Evolutionary conservation across 768 basidiomycete genomes (phyloP).

Genomic region (Xerocomus brunneocitrinus): DNA sequence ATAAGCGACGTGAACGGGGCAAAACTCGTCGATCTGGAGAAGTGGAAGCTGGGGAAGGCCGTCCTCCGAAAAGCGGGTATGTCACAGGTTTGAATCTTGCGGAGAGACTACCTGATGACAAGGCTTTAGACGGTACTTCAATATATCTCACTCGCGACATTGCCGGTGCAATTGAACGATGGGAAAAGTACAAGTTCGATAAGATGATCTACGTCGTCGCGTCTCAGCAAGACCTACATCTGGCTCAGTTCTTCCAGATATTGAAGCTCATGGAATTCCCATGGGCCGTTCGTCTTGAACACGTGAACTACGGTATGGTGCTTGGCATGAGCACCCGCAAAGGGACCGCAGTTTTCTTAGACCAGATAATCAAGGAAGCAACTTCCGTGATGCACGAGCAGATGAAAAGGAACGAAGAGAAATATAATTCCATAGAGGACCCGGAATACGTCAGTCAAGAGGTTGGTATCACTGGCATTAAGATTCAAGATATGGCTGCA

Average conservation of each 20-base stretch:
- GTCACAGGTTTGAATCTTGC: constrained; percentile 5
- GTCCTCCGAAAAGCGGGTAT: constrained; percentile 82
- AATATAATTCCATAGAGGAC: constrained; percentile 84
- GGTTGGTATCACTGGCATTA: constrained; percentile 92
- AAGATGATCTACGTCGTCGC: constrained; percentile 94
- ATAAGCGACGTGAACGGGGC: constrained; percentile 77
- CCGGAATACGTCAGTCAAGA: constrained; percentile 75
- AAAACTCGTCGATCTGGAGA: constrained; percentile 80
- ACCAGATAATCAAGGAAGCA: constrained; percentile 89
- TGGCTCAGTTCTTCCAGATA: constrained; percentile 91
- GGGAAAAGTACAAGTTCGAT: constrained; percentile 86
- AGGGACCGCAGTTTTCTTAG: constrained; percentile 92
- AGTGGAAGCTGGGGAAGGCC: constrained; percentile 89
- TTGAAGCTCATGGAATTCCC: constrained; percentile 85
- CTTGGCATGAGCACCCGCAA: constrained; percentile 93
- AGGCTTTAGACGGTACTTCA: constrained; percentile 73
- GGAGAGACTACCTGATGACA: background rate
- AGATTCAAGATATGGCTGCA: constrained; percentile 96
- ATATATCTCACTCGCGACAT: constrained; percentile 96
- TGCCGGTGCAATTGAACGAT: constrained; percentile 88
- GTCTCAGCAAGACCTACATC: constrained; percentile 81
- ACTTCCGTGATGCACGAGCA: constrained; percentile 90
- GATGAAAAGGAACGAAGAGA: constrained; percentile 92
- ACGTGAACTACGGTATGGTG: constrained; percentile 90
- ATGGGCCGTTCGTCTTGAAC: constrained; percentile 79